Evolutionary conservation across 2,329 filamentous ascomycete species (phyloP).

Genomic region (Rhynchosporium agropyri): DNA sequence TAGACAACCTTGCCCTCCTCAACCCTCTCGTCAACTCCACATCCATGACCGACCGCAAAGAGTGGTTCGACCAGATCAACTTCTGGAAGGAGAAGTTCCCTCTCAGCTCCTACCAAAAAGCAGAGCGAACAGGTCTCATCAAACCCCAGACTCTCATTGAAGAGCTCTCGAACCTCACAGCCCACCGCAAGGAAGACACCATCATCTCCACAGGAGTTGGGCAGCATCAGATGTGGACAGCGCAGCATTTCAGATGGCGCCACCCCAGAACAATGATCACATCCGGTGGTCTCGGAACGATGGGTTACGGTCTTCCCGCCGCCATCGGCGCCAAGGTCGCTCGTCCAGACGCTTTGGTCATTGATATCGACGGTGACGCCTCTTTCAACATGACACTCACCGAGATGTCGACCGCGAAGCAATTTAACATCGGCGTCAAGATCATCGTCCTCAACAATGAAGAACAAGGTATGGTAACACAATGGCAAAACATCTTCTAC

Average conservation of each 20-base stretch:
- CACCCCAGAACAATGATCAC: slow-evolving; percentile 93
- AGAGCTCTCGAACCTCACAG: slow-evolving; percentile 83
- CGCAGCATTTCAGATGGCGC: slow-evolving; percentile 95
- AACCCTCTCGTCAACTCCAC: slow-evolving; percentile 70
- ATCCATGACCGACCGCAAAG: slow-evolving; percentile 66
- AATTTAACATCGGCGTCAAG: slow-evolving; percentile 97
- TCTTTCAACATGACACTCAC: slow-evolving; percentile 99
- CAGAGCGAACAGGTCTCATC: slow-evolving; percentile 76
- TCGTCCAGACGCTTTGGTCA: slow-evolving; percentile 62
- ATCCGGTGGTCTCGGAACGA: slow-evolving; percentile 91
- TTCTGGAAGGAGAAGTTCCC: slow-evolving; percentile 93
- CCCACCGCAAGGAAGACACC: slow-evolving; percentile 77
- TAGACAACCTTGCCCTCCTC: slow-evolving; percentile 73
- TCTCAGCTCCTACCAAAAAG: slow-evolving; percentile 76
- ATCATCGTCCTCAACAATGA: slow-evolving; percentile 95
- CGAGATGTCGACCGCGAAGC: slow-evolving; percentile 87
- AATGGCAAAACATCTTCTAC: slow-evolving; percentile 98
- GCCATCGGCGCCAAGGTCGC: slow-evolving; percentile 95
- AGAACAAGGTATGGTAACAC: slow-evolving; percentile 97
- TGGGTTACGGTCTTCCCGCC: slow-evolving; percentile 93
- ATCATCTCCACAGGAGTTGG: slow-evolving; percentile 94
- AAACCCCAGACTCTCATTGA: slow-evolving; percentile 94
- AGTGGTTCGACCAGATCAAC: slow-evolving; percentile 89
- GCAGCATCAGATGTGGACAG: slow-evolving; percentile 99
- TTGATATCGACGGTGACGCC: slow-evolving; percentile 98